Evolutionary conservation across 192 early-diverging fungal genomes (phyloP).

Genomic region (Lunasporangiospora selenospora): DNA sequence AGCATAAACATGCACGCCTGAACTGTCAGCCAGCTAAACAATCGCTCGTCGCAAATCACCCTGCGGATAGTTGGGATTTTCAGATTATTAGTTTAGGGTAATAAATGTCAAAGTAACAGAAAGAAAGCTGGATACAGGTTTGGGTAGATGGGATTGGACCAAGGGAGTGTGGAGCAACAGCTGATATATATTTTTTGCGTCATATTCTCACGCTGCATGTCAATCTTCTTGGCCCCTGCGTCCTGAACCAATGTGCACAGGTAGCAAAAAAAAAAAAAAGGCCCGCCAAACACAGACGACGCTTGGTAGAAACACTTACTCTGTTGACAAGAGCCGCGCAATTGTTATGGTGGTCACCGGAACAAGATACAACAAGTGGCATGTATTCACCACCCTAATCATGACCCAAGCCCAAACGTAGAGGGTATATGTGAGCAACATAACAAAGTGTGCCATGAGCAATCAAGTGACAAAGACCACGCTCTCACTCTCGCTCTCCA

Average conservation of each 20-base stretch:
- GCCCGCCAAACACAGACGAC: background rate
- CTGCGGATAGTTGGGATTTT: slow-evolving; percentile 3
- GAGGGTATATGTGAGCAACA: background rate
- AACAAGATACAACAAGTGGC: slow-evolving; percentile 34
- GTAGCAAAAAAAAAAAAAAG: slow-evolving; percentile 4
- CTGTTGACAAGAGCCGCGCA: slow-evolving; percentile 16
- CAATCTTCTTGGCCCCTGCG: no score
- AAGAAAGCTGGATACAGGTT: no score
- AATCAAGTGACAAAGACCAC: slow-evolving; percentile 3
- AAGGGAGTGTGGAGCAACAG: background rate
- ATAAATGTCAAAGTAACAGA: background rate
- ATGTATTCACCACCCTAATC: slow-evolving; percentile 30
- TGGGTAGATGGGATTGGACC: background rate
- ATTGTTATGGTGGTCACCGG: slow-evolving; percentile 42
- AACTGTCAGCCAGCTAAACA: slow-evolving; percentile 46
- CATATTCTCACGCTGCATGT: no score
- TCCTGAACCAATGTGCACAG: no score
- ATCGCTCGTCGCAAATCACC: slow-evolving; percentile 41
- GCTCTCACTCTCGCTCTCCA: background rate
- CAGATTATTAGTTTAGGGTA: no score
- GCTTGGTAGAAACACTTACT: slow-evolving; percentile 19
- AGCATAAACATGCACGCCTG: slow-evolving; percentile 31
- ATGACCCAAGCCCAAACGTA: background rate
- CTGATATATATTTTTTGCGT: background rate
- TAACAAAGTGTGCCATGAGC: no score